phyloP scores from a whole-genome alignment of 2,329 filamentous ascomycete species.

The Colletotrichum sp. region DNA sequence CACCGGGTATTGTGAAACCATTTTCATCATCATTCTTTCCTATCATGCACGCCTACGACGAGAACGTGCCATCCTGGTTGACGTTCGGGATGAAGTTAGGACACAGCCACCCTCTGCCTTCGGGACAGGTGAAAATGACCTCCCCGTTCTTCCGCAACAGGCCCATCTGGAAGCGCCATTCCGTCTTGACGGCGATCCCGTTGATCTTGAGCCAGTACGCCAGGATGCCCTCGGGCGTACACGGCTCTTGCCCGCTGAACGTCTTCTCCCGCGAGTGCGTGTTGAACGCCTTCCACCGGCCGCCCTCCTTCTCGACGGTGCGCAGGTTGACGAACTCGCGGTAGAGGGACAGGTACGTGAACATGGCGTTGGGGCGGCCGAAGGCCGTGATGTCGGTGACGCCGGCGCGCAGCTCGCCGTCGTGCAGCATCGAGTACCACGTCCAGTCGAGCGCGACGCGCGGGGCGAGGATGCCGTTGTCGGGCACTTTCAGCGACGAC shows the following conservation, averaged over 20 bases:
- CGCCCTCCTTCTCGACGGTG: conserved; percentile 11
- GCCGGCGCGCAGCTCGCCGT: conserved; percentile 22
- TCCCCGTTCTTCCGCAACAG: conserved; percentile 18
- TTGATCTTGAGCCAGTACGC: conserved; percentile 24
- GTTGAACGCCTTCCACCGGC: conserved; percentile 23
- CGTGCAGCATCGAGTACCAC: conserved; percentile 25
- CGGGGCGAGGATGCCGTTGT: conserved; percentile 20
- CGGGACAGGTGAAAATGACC: conserved; percentile 23
- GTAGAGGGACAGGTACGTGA: conserved; percentile 23
- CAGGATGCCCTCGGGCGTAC: conserved; percentile 22
- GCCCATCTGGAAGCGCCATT: conserved; percentile 25
- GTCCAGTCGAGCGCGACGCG: conserved; percentile 25
- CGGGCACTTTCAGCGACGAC: conserved; percentile 12
- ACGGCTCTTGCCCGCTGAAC: conserved; percentile 13
- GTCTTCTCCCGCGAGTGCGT: conserved; percentile 18
- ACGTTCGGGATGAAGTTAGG: conserved; percentile 18
- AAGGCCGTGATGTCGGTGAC: conserved; percentile 26
- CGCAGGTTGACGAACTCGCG: conserved; percentile 19
- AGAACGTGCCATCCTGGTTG: conserved; percentile 17
- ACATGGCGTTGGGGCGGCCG: conserved; percentile 21
- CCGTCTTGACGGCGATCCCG: conserved; percentile 24
- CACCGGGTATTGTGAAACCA: neutral
- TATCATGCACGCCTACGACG: neutral
- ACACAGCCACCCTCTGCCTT: conserved; percentile 17
- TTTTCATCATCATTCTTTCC: neutral